A percentile compares a stretch with the other conserved stretches of the same genome.
phyloP scores from a whole-genome alignment of 257 asterid genomes.

The Solanum bulbocastanum region DNA sequence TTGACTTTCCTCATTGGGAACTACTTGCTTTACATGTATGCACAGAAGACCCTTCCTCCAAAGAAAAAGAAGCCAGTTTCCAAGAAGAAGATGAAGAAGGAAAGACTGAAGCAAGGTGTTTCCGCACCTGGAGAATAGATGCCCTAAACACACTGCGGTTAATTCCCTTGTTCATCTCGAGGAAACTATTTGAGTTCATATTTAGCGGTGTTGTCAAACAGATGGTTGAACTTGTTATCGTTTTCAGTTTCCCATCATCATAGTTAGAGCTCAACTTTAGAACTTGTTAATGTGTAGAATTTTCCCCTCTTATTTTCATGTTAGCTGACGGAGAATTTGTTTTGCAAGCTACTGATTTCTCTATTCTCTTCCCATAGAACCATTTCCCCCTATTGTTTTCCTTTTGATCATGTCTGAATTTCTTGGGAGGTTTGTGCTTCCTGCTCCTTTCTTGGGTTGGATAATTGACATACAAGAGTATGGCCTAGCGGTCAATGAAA shows the following conservation, averaged over 20 bases:
- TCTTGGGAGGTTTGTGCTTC: neutral
- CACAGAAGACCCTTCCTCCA: constrained; percentile 72
- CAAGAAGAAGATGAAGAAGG: constrained; percentile 90
- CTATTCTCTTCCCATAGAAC: neutral
- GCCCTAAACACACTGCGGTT: neutral
- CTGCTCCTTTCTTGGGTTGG: neutral
- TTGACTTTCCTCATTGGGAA: constrained; percentile 66
- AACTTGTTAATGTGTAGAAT: neutral
- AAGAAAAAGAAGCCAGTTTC: constrained; percentile 87
- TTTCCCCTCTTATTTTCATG: neutral
- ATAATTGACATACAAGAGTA: too few species aligned
- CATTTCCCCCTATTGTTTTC: neutral
- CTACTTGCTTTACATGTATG: constrained; percentile 54
- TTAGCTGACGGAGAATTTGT: neutral
- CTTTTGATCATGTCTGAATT: neutral
- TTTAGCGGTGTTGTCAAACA: neutral
- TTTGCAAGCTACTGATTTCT: neutral
- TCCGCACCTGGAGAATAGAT: constrained; percentile 82
- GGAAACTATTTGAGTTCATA: neutral
- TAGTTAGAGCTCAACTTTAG: neutral
- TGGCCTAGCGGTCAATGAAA: neutral
- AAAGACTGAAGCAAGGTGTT: constrained; percentile 88
- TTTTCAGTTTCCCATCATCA: neutral
- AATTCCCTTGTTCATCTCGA: neutral
- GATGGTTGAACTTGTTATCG: neutral